Percentiles rank a stretch among this genome's conserved stretches.
phyloP scores from a whole-genome alignment of 352 stramenopile species.

The Pilasporangium apinafurcum region DNA sequence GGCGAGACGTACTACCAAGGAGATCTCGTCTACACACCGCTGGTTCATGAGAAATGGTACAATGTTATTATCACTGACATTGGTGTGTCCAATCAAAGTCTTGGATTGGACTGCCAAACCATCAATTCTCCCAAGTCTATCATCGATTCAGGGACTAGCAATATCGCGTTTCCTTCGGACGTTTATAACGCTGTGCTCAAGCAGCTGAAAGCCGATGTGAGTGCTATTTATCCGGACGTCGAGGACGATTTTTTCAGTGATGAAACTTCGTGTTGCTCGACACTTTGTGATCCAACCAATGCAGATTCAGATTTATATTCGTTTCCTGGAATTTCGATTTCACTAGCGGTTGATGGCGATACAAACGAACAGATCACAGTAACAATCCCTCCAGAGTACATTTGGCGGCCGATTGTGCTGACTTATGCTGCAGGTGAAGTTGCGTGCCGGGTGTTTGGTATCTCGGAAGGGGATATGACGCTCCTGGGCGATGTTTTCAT shows the following conservation, averaged over 20 bases:
- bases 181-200: conserved; percentile 58
- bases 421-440: conserved; percentile 26
- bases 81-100: conserved; percentile 30
- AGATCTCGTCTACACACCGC: conserved; percentile 62
- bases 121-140: conserved; percentile 73
- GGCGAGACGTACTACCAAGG: conserved; percentile 50
- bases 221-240: conserved; percentile 27
- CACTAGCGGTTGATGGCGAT: conserved; percentile 41
- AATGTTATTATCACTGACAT: conserved; percentile 76
- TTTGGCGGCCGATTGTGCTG: conserved; percentile 74
- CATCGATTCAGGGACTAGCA: conserved; percentile 76
- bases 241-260: conserved; percentile 67
- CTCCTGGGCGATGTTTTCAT: conserved; percentile 82
- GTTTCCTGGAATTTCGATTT: conserved; percentile 56
- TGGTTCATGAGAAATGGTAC: conserved; percentile 74
- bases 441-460: conserved; percentile 69
- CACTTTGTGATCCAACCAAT: conserved; percentile 64
- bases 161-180: conserved; percentile 64
- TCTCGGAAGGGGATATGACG: conserved; percentile 71
- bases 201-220: conserved; percentile 47
- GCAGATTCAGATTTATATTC: conserved; percentile 44
- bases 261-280: conserved; percentile 54
- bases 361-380: conserved; percentile 61
- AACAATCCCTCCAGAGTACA: conserved; percentile 71
- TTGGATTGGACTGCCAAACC: conserved; percentile 44